phyloP scores from a whole-genome alignment of 116 monocot genomes.

The Cymodocea nodosa region DNA sequence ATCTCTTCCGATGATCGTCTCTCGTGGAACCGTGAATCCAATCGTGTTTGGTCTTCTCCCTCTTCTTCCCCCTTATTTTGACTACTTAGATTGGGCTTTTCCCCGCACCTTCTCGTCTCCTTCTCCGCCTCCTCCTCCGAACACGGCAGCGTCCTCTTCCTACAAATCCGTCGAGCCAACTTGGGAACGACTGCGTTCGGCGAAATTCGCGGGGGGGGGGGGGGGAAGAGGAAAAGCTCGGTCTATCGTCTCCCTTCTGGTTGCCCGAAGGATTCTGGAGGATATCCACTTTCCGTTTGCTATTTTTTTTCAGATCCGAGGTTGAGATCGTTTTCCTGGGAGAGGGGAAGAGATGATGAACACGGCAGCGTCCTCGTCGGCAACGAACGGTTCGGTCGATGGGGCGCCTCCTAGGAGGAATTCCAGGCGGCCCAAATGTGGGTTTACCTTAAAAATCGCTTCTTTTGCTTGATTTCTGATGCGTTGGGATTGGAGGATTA shows the following conservation, averaged over 20 bases:
- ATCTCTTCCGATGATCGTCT: too few relatives aligned
- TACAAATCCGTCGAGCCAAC: too few relatives aligned
- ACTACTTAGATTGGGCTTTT: too few relatives aligned
- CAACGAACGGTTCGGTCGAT: conserved; percentile 11
- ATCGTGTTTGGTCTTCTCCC: too few relatives aligned
- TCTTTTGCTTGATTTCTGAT: not conserved
- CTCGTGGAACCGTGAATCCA: too few relatives aligned
- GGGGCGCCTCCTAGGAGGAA: conserved; percentile 13
- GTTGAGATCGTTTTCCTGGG: not conserved
- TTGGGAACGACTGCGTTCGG: too few relatives aligned
- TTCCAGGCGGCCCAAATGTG: conserved; percentile 31
- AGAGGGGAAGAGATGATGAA: conserved; percentile 9
- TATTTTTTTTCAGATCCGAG: not conserved
- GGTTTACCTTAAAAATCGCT: not conserved
- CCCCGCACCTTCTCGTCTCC: too few relatives aligned
- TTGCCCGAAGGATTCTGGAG: not conserved
- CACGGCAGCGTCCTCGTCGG: conserved; percentile 11
- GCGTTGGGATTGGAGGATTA: not conserved
- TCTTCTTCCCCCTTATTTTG: too few relatives aligned
- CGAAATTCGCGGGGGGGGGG: too few relatives aligned
- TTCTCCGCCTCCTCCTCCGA: too few relatives aligned
- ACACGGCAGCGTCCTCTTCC: too few relatives aligned
- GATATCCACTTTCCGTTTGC: not conserved
- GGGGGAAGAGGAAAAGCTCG: not conserved
- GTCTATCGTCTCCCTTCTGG: not conserved